Evolutionary conservation across 129 eudicot species (phyloP), one percentile per base, ranked within the genome.

Genomic region (Logfia minima): DNA sequence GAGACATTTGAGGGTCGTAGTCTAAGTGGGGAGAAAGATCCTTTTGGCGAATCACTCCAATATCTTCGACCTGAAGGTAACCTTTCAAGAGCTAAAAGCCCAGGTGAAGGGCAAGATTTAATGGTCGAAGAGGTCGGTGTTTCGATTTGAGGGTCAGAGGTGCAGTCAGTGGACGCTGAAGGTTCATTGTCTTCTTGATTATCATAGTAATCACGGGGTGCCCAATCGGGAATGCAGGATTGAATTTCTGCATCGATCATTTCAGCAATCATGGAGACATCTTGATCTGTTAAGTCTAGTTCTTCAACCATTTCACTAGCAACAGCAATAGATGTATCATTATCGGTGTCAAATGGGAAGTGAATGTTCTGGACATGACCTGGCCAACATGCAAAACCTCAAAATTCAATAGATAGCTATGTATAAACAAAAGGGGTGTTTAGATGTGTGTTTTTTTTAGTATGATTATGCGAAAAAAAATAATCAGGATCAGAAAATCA

Each of bases 261-360:
- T 61, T 84, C 94, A 45, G 91, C 90, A 66, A 92, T 88, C 26
- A 88, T 87, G 7, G 99, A 82, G 34, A 88, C 92, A 48, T 95
- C 99, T 70, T 95, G 97, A 83, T 95, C 94, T 10, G 99, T 89
- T n/a, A 95, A 83, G 76, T 86, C 92, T 65, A 95, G 83, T 76
- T 95, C 97, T 78, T 95, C 91, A 75, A 95, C 99, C 99, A 95
- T 95, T 85, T 95, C 99, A 82, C 97, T 88, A 64, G 99, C 99
- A 76, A 95, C 99, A 71, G 92, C 96, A 59, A 82, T 84, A 53
- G 99, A 86, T 22, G 99, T 95, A 68, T 95, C 99, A n/a, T 78
- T 88, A 45, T 91, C 94, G 18, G 88, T 95, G 65, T 91, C 94
- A 80, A 91, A 95, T 13, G 99, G 99, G 75, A 95, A 95, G 85